phyloP scores from a whole-genome alignment of 2,329 filamentous ascomycete species.

The Diplodia seriata region DNA sequence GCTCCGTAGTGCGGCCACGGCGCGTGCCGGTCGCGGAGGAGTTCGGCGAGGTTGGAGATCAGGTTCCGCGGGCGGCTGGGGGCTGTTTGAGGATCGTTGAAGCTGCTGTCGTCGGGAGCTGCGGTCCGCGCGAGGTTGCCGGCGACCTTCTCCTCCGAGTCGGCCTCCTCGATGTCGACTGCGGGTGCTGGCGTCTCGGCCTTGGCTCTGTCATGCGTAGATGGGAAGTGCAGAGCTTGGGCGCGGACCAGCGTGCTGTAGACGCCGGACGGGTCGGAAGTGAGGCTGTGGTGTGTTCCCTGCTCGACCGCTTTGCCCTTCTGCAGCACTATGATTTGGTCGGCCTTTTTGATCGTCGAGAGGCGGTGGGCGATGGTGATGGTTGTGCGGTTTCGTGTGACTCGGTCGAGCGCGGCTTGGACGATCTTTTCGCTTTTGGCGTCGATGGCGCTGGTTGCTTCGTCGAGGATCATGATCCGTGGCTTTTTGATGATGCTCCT shows the following conservation, averaged over 20 bases:
- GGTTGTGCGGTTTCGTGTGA: conserved; percentile 85
- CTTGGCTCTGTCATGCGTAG: not conserved
- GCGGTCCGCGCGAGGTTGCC: too few relatives aligned
- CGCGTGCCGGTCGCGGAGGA: not conserved
- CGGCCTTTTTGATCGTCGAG: conserved; percentile 90
- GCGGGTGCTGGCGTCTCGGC: too few relatives aligned
- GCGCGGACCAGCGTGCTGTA: conserved; percentile 6
- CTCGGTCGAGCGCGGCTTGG: conserved; percentile 87
- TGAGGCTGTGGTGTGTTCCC: conserved; percentile 81
- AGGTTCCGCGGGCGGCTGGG: not conserved
- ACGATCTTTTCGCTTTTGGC: conserved; percentile 95
- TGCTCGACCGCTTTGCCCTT: conserved; percentile 86
- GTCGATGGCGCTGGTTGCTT: conserved; percentile 92
- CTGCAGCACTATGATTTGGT: conserved; percentile 95
- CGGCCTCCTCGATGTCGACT: too few relatives aligned
- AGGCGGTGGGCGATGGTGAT: conserved; percentile 96
- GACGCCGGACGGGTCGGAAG: conserved; percentile 57
- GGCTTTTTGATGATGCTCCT: conserved; percentile 89
- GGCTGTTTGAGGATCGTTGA: too few relatives aligned
- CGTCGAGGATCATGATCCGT: conserved; percentile 89
- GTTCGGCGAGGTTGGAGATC: not conserved
- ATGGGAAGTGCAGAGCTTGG: not conserved
- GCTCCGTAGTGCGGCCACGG: not conserved
- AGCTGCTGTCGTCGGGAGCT: too few relatives aligned
- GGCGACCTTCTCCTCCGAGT: too few relatives aligned